Base-by-base conservation (phyloP, 108 stramenopile species). In the Halocafeteria seosinensis region DNA sequence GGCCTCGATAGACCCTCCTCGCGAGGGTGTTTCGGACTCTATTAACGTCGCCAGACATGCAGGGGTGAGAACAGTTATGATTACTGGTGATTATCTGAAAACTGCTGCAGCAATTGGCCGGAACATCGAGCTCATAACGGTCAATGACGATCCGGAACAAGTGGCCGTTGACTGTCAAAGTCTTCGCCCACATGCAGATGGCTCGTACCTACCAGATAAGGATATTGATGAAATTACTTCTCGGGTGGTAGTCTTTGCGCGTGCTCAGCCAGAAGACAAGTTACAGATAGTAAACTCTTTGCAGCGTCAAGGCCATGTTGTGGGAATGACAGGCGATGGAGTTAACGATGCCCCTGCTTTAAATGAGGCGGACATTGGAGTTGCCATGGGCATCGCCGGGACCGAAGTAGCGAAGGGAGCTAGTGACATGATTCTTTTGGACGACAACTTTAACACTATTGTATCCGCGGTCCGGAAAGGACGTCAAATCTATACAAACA, bases 1-100 rank as follows among this genome's bases (percentile, higher is more conserved):
- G 21, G 97, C 93, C 24, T 94, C 94, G 68, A 92, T 92, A 73
- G 97, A 98, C 69, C 97, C 97, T 3, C 91, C 93, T 1, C 81
- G 97, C 12, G 90, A 91, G 35, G 97, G 94, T 71, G 94, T 92
- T 23, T 88, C 87, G n/a, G 82, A 85, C 12, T 89, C 90, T 62
- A 95, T 98, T 38, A 42, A 60, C 31, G 52, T 73, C 65, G 94
- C 94, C 63, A 72, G 76, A 29, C 61, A 76, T 42, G 94, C 92
- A 5, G 97, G 97, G 30, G 87, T 98, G 30, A 85, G 94, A 25
- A 89, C 95, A 26, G 88, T 95, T 36, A 92, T 95, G 59, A 69
- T 69, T 36, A 69, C 68, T 28, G 68, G 68, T 4, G 68, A 69
- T 37, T 47, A 69, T 38, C 42, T 25, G 37, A 32, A 24, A 24